Evolutionary conservation across 2,329 filamentous ascomycete genomes (phyloP), one percentile per base, ranked within the genome.

Genomic region (Cladosporium colombiae): DNA sequence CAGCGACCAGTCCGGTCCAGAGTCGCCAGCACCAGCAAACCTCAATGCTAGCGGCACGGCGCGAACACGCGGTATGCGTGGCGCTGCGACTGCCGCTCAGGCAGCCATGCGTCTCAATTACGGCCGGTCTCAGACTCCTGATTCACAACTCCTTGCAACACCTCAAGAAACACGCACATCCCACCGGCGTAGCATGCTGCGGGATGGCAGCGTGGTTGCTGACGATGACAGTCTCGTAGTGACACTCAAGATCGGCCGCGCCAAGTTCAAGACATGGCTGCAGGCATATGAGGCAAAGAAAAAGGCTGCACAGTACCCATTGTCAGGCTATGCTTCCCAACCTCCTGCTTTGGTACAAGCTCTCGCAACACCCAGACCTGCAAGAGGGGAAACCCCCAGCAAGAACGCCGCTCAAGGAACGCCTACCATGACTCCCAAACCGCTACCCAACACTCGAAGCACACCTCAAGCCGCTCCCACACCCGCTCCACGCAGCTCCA

Each of bases 81-180:
- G 92, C 62, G 94, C 94, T 18, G 94, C 94, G 18, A 89, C 89
- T 29, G 91, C 90, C 52, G 94, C 94, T 5, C 91, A 94, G 75
- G 91, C 92, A 69, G 90, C 93, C 65, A 94, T 98, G 87, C 81
- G 86, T 68, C 89, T 89, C 40, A 90, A 91, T 69, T 76, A 74
- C 52, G 83, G 81, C n/a, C 89, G 95, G 67, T 97, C 94, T 35
- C 91, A 93, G 76, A 98, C 95, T 0, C 95, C 95, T 3, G 95
- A 98, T 76, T 83, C 89, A 11, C 85, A 83, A 53, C 68, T 74
- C 18, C 53, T 79, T 83, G 64, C 81, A 85, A 70, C 89, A 89
- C 71, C 88, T 88, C 87, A 91, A 72, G 92, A 97, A 76, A 86
- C 90, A 1, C 84, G 93, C 72, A 88, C 86, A 8, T 89, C 89